A percentile compares a stretch with the other conserved stretches of the same genome.
Evolutionary conservation across 2,329 filamentous ascomycete genomes (phyloP).

Genomic region (Calonectria pteridis): DNA sequence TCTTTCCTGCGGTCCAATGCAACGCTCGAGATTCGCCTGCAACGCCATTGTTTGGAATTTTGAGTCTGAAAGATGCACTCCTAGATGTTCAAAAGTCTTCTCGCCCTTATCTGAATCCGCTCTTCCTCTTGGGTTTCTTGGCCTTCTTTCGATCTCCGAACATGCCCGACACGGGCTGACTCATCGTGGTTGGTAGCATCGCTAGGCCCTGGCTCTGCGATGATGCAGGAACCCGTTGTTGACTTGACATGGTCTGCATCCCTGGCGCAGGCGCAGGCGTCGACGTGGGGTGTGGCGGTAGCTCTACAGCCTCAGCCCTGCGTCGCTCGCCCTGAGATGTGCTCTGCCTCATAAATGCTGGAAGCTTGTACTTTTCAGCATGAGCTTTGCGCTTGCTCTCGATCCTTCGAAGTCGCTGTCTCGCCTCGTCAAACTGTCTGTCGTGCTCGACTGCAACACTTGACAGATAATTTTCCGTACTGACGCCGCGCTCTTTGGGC

Average conservation of each 20-base stretch:
- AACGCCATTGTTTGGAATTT: neutral
- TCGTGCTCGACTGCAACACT: constrained; percentile 53
- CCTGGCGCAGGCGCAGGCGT: constrained; percentile 33
- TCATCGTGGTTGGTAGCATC: constrained; percentile 55
- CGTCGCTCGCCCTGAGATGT: constrained; percentile 32
- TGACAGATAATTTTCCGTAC: constrained; percentile 53
- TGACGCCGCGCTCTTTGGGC: constrained; percentile 53
- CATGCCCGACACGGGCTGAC: constrained; percentile 58
- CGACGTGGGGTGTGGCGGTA: constrained; percentile 33
- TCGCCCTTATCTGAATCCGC: constrained; percentile 54
- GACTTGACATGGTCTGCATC: constrained; percentile 52
- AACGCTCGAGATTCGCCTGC: neutral
- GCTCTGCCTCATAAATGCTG: constrained; percentile 45
- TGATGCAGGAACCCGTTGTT: constrained; percentile 48
- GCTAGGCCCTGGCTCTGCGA: constrained; percentile 49
- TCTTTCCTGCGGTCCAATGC: neutral
- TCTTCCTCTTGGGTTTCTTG: constrained; percentile 59
- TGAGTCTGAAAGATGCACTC: neutral
- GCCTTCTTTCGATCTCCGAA: constrained; percentile 60
- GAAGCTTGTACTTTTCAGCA: constrained; percentile 50
- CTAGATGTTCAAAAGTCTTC: neutral
- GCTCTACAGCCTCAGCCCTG: constrained; percentile 27
- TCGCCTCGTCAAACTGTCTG: constrained; percentile 50
- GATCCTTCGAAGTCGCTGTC: constrained; percentile 49
- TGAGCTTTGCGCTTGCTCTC: constrained; percentile 50